These are phyloP conservation scores for Cordyceps javanica DNA, from an alignment of 2,329 filamentous ascomycete species.

Conservation along the genomic window DNA sequence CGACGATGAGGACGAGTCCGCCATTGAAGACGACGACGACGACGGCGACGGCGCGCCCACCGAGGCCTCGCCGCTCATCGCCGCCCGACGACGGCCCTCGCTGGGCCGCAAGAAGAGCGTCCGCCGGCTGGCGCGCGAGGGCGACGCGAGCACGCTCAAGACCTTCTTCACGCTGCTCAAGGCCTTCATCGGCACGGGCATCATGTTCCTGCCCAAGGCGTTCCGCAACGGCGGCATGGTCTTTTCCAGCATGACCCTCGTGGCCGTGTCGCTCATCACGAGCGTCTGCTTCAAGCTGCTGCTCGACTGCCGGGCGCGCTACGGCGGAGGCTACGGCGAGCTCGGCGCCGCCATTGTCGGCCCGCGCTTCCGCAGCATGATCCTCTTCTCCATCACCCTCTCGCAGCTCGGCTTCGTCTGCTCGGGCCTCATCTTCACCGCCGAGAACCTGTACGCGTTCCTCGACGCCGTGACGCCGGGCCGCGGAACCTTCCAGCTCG, in stretches of 20 bases:
- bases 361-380: constrained; percentile 54
- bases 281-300: constrained; percentile 68
- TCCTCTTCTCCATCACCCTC: constrained; percentile 63
- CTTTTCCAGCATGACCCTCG: constrained; percentile 64
- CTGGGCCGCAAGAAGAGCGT: constrained; percentile 50
- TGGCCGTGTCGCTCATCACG: constrained; percentile 59
- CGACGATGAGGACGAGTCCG: constrained; percentile 49
- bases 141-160: constrained; percentile 62
- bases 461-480: constrained; percentile 53
- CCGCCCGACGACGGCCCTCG: constrained; percentile 16
- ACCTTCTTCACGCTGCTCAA: constrained; percentile 75
- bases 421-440: constrained; percentile 70
- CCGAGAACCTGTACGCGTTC: constrained; percentile 66
- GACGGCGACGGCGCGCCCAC: constrained; percentile 32
- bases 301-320: constrained; percentile 56
- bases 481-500: constrained; percentile 45
- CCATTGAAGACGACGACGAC: constrained; percentile 34
- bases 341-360: constrained; percentile 63
- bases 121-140: constrained; percentile 36
- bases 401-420: constrained; percentile 76
- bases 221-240: constrained; percentile 73
- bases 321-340: constrained; percentile 69
- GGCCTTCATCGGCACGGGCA: constrained; percentile 73
- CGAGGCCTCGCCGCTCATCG: constrained; percentile 53
- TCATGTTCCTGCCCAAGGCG: constrained; percentile 76